Evolutionary conservation across 108 stramenopile genomes (phyloP).

Genomic region (Stephanodiscus triporus): DNA sequence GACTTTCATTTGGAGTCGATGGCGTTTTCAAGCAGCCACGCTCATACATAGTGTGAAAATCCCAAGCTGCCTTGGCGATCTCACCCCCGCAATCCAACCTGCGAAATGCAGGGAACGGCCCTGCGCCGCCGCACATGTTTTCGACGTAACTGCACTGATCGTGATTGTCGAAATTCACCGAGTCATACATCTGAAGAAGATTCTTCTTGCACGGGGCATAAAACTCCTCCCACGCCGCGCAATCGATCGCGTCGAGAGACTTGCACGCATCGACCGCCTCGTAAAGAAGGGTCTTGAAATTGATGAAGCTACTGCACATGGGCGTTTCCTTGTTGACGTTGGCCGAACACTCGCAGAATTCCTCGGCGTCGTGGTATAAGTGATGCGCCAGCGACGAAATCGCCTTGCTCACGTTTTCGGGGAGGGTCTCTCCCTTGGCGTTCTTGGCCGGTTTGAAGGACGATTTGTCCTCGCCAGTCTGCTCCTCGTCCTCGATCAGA

Average conservation of each 20-base stretch:
- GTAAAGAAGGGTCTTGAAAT: slow-evolving; percentile 86
- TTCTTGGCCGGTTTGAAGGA: slow-evolving; percentile 19
- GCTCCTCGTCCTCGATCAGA: slow-evolving; percentile 60
- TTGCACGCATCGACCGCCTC: slow-evolving; percentile 88
- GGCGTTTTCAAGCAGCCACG: slow-evolving; percentile 65
- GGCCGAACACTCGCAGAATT: slow-evolving; percentile 81
- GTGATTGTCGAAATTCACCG: slow-evolving; percentile 57
- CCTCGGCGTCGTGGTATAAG: slow-evolving; percentile 71
- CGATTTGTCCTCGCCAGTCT: neutral
- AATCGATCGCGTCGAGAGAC: slow-evolving; percentile 89
- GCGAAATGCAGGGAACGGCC: slow-evolving; percentile 86
- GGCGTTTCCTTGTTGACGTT: slow-evolving; percentile 66
- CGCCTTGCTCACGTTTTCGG: slow-evolving; percentile 55
- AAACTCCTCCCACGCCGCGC: slow-evolving; percentile 88
- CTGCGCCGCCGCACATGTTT: slow-evolving; percentile 69
- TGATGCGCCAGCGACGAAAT: slow-evolving; percentile 68
- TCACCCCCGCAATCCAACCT: slow-evolving; percentile 79
- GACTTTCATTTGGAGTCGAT: slow-evolving; percentile 19
- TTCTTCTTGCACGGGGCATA: slow-evolving; percentile 74
- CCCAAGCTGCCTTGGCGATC: slow-evolving; percentile 68
- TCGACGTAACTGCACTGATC: slow-evolving; percentile 79
- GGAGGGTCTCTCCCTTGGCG: slow-evolving; percentile 43
- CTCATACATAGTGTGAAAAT: slow-evolving; percentile 72
- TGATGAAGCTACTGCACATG: slow-evolving; percentile 71
- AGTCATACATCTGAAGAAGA: slow-evolving; percentile 58